Conservation (phyloP, 2,329 filamentous ascomycete species). For the Endothia cerciana region DNA sequence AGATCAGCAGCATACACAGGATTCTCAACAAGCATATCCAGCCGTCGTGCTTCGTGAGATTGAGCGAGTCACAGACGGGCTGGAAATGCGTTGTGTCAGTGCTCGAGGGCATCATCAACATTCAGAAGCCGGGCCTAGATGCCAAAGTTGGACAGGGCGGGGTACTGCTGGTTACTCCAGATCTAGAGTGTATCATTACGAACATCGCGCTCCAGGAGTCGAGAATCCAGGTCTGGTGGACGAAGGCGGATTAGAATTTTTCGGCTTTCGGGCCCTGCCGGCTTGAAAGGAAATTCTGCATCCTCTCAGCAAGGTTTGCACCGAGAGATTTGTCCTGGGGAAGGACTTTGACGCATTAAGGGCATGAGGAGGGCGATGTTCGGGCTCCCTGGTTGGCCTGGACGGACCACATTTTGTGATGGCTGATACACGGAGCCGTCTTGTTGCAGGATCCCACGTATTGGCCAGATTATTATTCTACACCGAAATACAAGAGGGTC, state of each 20-base stretch:
- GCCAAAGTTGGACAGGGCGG: conserved; percentile 18
- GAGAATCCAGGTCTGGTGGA: conserved; percentile 19
- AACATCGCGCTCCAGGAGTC: conserved; percentile 13
- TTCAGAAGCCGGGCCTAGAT: background rate
- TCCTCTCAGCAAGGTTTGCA: background rate
- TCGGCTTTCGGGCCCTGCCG: background rate
- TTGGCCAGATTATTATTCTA: background rate
- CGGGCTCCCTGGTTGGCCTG: background rate
- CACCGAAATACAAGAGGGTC: background rate
- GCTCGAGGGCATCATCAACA: conserved; percentile 6
- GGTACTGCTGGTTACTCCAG: background rate
- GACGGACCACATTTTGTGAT: background rate
- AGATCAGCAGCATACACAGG: background rate
- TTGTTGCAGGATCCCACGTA: background rate
- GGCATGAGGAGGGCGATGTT: background rate
- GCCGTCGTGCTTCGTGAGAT: background rate
- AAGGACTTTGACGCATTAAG: background rate
- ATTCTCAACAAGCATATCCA: conserved; percentile 17
- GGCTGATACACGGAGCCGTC: background rate
- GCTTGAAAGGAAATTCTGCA: background rate
- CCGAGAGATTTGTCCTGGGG: too few relatives aligned
- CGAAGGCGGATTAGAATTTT: background rate
- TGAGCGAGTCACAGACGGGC: background rate
- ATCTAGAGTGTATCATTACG: conserved; percentile 1
- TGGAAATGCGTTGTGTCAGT: conserved; percentile 10